A percentile compares a stretch with the other conserved stretches of the same genome.
phyloP scores from a whole-genome alignment of 768 basidiomycete genomes.

The Mrakia blollopis region DNA sequence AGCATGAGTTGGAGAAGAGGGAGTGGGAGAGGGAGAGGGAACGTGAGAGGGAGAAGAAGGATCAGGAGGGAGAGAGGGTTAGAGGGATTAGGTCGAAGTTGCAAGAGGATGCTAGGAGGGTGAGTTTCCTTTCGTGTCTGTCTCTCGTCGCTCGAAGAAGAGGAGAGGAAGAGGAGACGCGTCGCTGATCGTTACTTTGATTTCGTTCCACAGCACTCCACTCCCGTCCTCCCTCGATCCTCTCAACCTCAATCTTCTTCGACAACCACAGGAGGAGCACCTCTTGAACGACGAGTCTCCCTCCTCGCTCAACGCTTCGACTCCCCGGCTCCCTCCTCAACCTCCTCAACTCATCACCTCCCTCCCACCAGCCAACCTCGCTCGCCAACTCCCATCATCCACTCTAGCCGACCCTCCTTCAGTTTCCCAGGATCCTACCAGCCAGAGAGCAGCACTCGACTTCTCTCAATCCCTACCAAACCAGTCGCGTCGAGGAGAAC shows the following conservation, averaged over 20 bases:
- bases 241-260: background rate
- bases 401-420: background rate
- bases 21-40: background rate
- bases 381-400: background rate
- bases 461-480: too few species aligned
- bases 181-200: background rate
- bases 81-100: background rate
- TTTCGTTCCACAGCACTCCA: background rate
- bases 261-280: background rate
- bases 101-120: conserved; percentile 4
- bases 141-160: too few species aligned
- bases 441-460: background rate
- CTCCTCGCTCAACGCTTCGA: conserved; percentile 15
- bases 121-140: background rate
- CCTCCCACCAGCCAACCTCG: background rate
- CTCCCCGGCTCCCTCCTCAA: background rate
- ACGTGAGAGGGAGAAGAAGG: background rate
- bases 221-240: background rate
- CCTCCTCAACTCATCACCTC: background rate
- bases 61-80: background rate
- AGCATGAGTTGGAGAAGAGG: background rate
- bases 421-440: background rate
- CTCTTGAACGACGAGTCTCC: background rate
- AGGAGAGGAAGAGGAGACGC: background rate
- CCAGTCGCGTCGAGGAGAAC: background rate